These are phyloP conservation scores for Exophiala xenobiotica DNA, from an alignment of 2,329 filamentous ascomycete genomes.

Conservation along the genomic window DNA sequence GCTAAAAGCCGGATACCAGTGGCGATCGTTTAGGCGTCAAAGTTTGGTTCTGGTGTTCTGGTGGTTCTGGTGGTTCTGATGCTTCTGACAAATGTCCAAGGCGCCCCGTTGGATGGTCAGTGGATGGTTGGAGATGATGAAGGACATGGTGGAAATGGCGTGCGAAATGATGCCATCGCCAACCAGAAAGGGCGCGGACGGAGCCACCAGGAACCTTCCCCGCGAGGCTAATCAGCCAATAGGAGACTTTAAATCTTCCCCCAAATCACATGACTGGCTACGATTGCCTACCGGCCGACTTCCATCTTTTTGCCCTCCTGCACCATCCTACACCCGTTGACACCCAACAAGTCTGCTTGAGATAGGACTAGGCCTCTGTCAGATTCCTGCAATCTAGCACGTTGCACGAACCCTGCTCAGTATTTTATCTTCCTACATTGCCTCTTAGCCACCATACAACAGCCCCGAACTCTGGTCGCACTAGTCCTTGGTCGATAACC, in stretches of 20 bases:
- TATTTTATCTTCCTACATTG: neutral
- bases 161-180: conserved; percentile 1
- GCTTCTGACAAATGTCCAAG: neutral
- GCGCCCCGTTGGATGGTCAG: neutral
- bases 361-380: neutral
- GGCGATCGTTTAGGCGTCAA: no score
- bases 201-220: no score
- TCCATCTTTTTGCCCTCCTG: conserved; percentile 1
- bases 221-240: neutral
- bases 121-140: conserved; percentile 1
- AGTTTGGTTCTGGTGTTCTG: no score
- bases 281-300: neutral
- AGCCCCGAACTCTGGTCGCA: neutral
- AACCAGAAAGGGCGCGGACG: neutral
- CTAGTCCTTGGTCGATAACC: neutral
- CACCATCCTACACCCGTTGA: neutral
- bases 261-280: neutral
- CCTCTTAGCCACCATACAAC: neutral
- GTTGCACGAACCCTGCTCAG: neutral
- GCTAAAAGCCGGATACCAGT: no score
- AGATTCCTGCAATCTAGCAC: neutral
- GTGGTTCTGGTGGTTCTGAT: no score
- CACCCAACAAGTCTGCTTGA: neutral
- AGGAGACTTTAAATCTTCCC: neutral
- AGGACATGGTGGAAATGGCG: conserved; percentile 11